Evolutionary conservation across 2,329 filamentous ascomycete species (phyloP), one percentile per base, ranked within the genome.

Genomic region (Diaporthe citrichinensis): DNA sequence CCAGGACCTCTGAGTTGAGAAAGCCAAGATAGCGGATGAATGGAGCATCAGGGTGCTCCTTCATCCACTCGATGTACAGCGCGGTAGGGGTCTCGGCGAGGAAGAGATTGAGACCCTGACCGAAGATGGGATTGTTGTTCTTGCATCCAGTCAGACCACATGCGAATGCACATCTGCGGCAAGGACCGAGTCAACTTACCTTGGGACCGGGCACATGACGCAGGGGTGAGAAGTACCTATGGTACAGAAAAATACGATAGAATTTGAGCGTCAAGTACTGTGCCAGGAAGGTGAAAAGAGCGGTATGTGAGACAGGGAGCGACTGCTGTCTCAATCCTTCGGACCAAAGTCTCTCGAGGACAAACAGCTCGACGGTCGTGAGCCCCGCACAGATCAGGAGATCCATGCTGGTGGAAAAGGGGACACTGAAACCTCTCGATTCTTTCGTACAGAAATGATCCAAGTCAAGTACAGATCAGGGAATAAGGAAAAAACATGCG

Each of bases 1-100:
- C 75, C 7, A 87, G 78, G 3, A 80, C 79, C 77, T 86, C 85
- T n/a, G 76, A 79, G 67, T 84, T 83, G 9, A 78, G 80, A 20
- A 85, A 78, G 3, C 81, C 81, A 1, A 84, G 73, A 73, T 85
- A 85, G 17, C 85, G 82, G 74, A 87, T 85, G 72, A 86, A 83
- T 2, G 83, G 82, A 12, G 79, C 81, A 2, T 83, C 78, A 0
- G 84, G 84, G 80, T 80, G 82, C 65, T 69, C 76, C 53, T 75
- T 79, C 75, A 80, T 81, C 83, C 83, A 85, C 51, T 79, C 61
- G 3, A 84, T 17, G 61, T 83, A 80, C 28, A 81, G 71, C 4
- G 76, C 78, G 7, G 75, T 78, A 0, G 84, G 83, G 15, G 77
- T 79, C 0, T 80, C 78, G 31, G 82, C 79, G 49, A 46, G 76